Base-by-base conservation (phyloP, 2,329 filamentous ascomycete genomes). In the Diaporthe nobilis region DNA sequence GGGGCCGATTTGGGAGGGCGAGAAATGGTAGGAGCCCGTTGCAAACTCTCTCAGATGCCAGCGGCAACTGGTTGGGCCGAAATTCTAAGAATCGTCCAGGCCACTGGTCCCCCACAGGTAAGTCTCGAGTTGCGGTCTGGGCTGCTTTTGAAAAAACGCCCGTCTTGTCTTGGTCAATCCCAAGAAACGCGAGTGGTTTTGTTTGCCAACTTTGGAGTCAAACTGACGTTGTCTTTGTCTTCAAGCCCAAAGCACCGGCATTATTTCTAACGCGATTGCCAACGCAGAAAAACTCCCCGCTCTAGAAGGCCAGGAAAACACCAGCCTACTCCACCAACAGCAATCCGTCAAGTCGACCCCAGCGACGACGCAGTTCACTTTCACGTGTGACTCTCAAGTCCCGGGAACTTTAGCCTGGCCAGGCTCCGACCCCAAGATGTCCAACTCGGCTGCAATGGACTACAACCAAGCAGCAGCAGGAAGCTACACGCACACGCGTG, bases 211-310 rank as follows among this genome's bases (percentile, higher is more conserved):
- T 70, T 71, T 53, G 73, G 65, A 51, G 65, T 73, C 22, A 77
- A 77, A 61, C 79, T 82, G 72, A 81, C 77, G n/a, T 53, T 75
- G 61, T 76, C 42, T 76, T 73, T 53, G 73, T 74, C 51, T 31
- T 74, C 72, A 79, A 83, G 83, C 79, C 79, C 91, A 93, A 85
- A 86, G 85, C 73, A 84, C 86, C 15, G 95, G 96, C 73, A 98
- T 98, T 82, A 98, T 98, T 78, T 97, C 95, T 37, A 94, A 91
- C 79, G 96, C 96, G 63, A 98, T 98, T 81, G 95, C 96, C 77
- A 97, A 95, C 82, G 95, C 95, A 39, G 95, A 94, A 77, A 94
- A 93, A 80, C 86, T 92, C 78, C 89, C 90, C 20, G 88, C 90
- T 2, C 87, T 89, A 20, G 89, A 88, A 79, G 94, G 92, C 20